Base-by-base conservation (phyloP, 768 basidiomycete genomes). In the Leccinum subtestaceum region DNA sequence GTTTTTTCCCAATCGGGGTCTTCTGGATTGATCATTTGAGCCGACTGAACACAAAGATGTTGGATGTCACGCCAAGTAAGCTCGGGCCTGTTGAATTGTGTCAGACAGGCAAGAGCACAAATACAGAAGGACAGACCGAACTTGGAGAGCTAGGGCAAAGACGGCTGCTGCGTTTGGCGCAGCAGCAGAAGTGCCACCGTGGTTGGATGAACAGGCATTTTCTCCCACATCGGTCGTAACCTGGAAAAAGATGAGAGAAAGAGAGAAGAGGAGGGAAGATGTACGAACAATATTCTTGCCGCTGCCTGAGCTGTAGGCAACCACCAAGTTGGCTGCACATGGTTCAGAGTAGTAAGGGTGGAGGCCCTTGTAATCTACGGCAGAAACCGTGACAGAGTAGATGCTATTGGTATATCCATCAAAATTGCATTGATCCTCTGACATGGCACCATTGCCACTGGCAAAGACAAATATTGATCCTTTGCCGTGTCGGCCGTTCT, bases 341-440 rank as follows among this genome's bases (percentile, higher is more conserved):
- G 93, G 77, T 73, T 99, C 97, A 4, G 96, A 98, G 67, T 99
- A 98, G 70, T 91, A 93, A 13, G 97, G 97, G 69, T 97, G 97
- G 32, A 95, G 75, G 15, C 95, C 96, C 70, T 92, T 91, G 72
- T 88, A 85, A 67, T 98, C 97, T 59, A 98, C 81, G 0, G 97
- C 93, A n/a, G 94, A 88, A 29, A 99, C 93, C 0, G 97, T 99
- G 46, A 99, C 86, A 7, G 91, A 93, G 75, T 93, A 98, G 59
- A 98, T 95, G 67, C 90, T 93, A 71, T 99, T 99, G 12, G 97
- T 99, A 72, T 99, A 99, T 7, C 97, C 97, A 65, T 98, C 96
- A 69, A 99, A 98, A 72, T 99, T 99, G 79, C 97, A 99, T 72
- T 98, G 96, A 69, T 99, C 97, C 17, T 90, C 93, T 56, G 82